Conservation (phyloP, 805 yeast genomes). For the Candida ovalis region DNA sequence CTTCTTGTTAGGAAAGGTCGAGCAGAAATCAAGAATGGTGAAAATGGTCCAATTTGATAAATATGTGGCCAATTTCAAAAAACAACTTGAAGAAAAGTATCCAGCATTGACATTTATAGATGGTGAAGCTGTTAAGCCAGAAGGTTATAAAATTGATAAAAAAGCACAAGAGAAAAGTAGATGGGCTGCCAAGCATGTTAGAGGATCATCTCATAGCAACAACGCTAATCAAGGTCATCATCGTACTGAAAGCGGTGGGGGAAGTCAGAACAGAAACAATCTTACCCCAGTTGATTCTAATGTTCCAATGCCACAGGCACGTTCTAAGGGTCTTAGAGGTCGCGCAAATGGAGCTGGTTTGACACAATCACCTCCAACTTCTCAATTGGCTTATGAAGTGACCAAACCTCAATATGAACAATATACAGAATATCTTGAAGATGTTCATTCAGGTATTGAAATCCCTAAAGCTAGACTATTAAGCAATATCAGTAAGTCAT, state of each 20-base stretch:
- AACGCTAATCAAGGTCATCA: neutral
- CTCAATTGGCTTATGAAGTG: conserved; percentile 20
- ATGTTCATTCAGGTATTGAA: conserved; percentile 22
- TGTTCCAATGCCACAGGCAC: neutral
- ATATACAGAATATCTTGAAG: conserved; percentile 18
- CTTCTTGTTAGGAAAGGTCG: conserved; percentile 61
- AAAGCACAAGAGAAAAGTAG: neutral
- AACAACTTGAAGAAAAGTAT: conserved; percentile 33
- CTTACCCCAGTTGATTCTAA: neutral
- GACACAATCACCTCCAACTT: conserved; percentile 1
- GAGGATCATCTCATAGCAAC: neutral
- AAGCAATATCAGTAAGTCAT: conserved; percentile 29
- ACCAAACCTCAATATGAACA: conserved; percentile 21
- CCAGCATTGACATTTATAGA: conserved; percentile 17
- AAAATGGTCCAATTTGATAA: conserved; percentile 32
- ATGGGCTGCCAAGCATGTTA: neutral
- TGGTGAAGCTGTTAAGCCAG: conserved; percentile 15
- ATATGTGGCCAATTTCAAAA: conserved; percentile 16
- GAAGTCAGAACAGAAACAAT: neutral
- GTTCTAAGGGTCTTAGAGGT: neutral
- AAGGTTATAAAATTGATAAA: neutral
- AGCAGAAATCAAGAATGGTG: conserved; percentile 57
- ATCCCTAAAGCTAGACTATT: conserved; percentile 25
- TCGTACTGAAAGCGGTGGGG: neutral
- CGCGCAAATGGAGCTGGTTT: neutral